A percentile compares a stretch with the other conserved stretches of the same genome.
Conservation (phyloP, 345 rosid genomes). For the Psidium guajava region DNA sequence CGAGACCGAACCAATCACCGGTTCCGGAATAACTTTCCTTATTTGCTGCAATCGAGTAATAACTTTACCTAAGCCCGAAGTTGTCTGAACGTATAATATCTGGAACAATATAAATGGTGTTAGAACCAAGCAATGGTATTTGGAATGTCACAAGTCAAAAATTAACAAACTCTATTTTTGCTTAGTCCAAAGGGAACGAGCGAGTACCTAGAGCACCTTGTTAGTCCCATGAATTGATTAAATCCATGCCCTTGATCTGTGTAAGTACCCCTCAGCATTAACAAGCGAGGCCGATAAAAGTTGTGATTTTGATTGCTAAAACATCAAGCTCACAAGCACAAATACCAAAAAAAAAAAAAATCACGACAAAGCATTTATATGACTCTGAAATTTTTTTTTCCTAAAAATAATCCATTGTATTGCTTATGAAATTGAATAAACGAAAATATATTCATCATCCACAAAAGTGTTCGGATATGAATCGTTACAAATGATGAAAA, state of each 20-base stretch:
- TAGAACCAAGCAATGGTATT: background rate
- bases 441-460: too few species aligned
- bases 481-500: too few species aligned
- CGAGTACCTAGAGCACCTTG: background rate
- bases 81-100: background rate
- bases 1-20: too few species aligned
- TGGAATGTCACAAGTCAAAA: background rate
- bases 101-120: background rate
- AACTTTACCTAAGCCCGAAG: background rate
- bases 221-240: background rate
- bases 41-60: background rate
- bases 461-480: too few species aligned
- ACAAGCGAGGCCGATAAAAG: too few species aligned
- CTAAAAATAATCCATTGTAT: too few species aligned
- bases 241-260: background rate
- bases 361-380: too few species aligned
- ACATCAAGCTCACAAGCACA: background rate
- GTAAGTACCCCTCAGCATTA: background rate
- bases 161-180: background rate
- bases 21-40: too few species aligned
- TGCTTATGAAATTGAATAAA: too few species aligned
- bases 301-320: background rate
- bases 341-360: too few species aligned
- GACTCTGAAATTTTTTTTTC: too few species aligned
- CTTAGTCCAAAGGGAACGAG: background rate